These are phyloP conservation scores for Chrysopogon serrulatus DNA, from an alignment of 176 grass and related monocot genomes.

Conservation along the genomic window DNA sequence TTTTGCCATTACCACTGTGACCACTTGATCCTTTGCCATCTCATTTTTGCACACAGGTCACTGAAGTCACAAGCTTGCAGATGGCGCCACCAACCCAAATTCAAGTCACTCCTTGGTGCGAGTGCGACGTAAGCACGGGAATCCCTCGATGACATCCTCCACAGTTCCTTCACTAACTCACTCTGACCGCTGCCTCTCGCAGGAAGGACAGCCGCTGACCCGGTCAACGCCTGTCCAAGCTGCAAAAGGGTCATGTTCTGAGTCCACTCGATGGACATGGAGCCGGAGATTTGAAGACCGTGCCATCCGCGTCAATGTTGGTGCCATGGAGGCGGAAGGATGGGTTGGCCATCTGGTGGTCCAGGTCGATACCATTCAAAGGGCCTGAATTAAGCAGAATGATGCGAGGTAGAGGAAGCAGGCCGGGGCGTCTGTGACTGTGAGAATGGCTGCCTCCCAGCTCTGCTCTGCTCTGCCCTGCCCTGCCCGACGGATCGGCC, in stretches of 20 bases:
- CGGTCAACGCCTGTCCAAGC: not conserved
- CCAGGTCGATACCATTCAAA: conserved; percentile 36
- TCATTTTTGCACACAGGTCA: conserved; percentile 12
- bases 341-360: not conserved
- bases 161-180: not conserved
- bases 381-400: not conserved
- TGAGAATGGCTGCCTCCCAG: not conserved
- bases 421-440: not conserved
- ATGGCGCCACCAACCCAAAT: not conserved
- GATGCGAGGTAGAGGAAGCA: not conserved
- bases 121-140: not conserved
- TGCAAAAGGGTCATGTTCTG: not conserved
- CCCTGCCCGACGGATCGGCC: not conserved
- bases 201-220: not conserved
- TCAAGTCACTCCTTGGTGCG: not conserved
- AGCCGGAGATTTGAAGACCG: not conserved
- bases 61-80: not conserved
- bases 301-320: not conserved
- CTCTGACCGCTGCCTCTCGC: not conserved
- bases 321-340: not conserved
- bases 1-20: not conserved
- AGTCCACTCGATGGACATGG: conserved; percentile 24
- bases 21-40: not conserved
- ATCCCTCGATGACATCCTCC: not conserved
- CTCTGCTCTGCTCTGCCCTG: not conserved